phyloP scores from a whole-genome alignment of 2,329 filamentous ascomycete species.

The Alternaria panax region DNA sequence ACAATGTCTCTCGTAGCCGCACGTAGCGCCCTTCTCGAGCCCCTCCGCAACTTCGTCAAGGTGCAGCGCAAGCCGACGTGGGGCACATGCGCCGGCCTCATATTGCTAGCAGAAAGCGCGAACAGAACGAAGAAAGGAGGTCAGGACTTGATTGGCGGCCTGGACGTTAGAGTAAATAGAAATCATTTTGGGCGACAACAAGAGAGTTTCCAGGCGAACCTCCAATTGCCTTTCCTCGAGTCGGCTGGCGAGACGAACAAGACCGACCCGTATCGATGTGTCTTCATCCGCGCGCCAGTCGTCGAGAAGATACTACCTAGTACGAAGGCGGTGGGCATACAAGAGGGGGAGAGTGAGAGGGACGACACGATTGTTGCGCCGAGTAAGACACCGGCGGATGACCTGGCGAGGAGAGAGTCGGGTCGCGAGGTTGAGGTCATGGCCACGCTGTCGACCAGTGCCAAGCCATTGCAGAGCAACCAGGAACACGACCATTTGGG shows the following conservation, averaged over 20 bases:
- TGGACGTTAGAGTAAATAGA: slow-evolving; percentile 87
- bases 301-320: slow-evolving; percentile 79
- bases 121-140: slow-evolving; percentile 89
- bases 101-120: slow-evolving; percentile 85
- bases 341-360: slow-evolving; percentile 56
- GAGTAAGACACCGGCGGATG: slow-evolving; percentile 57
- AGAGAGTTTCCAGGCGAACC: slow-evolving; percentile 82
- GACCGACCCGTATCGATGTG: slow-evolving; percentile 71
- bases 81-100: slow-evolving; percentile 96
- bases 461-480: slow-evolving; percentile 56
- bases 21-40: slow-evolving; percentile 81
- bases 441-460: slow-evolving; percentile 62
- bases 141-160: slow-evolving; percentile 89
- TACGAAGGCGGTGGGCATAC: slow-evolving; percentile 54
- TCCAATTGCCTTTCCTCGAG: slow-evolving; percentile 75
- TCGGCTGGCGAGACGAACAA: slow-evolving; percentile 35
- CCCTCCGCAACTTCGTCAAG: slow-evolving; percentile 90
- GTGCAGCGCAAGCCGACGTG: slow-evolving; percentile 81
- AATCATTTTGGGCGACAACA: slow-evolving; percentile 96
- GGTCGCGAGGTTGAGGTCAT: slow-evolving; percentile 64
- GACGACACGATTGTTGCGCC: slow-evolving; percentile 66
- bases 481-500: slow-evolving; percentile 56
- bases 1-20: slow-evolving; percentile 88
- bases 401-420: slow-evolving; percentile 55
- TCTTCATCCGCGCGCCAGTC: slow-evolving; percentile 94